phyloP scores from a whole-genome alignment of 2,329 filamentous ascomycete species.

The Botrytis hyacinthi region DNA sequence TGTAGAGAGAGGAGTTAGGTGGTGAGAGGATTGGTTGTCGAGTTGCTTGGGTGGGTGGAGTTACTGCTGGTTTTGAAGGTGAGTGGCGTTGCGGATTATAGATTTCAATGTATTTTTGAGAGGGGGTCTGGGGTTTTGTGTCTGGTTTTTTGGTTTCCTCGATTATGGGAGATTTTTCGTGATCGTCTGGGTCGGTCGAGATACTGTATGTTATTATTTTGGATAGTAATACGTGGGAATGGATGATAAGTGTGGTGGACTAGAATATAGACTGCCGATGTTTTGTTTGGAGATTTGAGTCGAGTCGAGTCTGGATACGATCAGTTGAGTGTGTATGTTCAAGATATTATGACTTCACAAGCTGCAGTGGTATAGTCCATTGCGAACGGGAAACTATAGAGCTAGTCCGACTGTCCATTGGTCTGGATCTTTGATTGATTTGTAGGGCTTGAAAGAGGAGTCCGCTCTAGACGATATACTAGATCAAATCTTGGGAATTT shows the following conservation, averaged over 20 bases:
- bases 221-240: not conserved
- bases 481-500: not conserved
- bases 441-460: not conserved
- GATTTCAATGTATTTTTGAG: no score
- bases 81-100: no score
- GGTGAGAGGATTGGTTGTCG: no score
- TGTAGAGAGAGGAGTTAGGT: no score
- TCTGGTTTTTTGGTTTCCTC: no score
- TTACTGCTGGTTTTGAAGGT: no score
- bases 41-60: no score
- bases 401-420: rapidly evolving
- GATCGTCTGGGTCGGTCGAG: no score
- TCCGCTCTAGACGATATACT: not conserved
- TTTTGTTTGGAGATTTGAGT: not conserved
- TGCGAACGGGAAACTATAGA: not conserved
- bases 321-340: no score
- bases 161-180: no score
- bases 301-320: not conserved
- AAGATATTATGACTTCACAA: not conserved
- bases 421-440: not conserved
- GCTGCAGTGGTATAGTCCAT: not conserved
- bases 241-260: not conserved
- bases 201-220: no score
- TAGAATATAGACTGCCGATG: not conserved
- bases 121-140: no score